Base-by-base conservation (phyloP, 129 eudicot species). In the Daucus carota region DNA sequence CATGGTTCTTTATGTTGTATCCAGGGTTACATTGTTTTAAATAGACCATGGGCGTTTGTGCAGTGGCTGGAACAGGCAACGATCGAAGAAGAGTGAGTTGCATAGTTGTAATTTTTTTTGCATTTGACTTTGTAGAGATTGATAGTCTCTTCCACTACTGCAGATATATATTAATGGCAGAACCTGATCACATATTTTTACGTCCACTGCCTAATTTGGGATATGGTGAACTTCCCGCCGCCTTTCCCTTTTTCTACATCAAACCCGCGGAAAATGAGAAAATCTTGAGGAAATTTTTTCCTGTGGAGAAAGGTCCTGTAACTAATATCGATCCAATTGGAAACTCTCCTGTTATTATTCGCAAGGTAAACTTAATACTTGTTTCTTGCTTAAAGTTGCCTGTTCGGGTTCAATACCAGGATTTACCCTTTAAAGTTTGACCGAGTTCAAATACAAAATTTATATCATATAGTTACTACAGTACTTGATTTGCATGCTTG, bases 11-110 rank as follows among this genome's bases (percentile, higher is more conserved):
- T 54, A 74, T 80, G 83, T 72, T 78, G 47, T 81, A 70, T 62
- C 60, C 89, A 89, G 90, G 94, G 94, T 48, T 89, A 89, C 82
- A 76, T 89, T 74, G 94, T 89, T 60, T 80, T 89, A 75, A 89
- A 89, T 63, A 89, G 94, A 78, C 94, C 94, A 28, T 89, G 94
- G 94, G 94, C 94, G 69, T 89, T 89, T 84, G 94, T 89, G 74
- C 94, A 89, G 80, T 89, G 94, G 94, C 78, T 89, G 78, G 87
- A 82, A 65, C 83, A 81, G 81, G 90, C 86, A 70, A 79, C 85
- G 57, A 89, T 89, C 59, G 89, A 89, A 69, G 94, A 89, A 62
- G 94, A 89, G 90, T 89, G 76, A 84, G 90, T 68, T 48, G 0
- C 70, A 33, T 28, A 72, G n/a, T 47, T 71, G 28, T 22, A 18